A percentile compares a stretch with the other conserved stretches of the same genome.
phyloP scores from a whole-genome alignment of 805 yeast species.

The Scheffersomyces amazonensis region DNA sequence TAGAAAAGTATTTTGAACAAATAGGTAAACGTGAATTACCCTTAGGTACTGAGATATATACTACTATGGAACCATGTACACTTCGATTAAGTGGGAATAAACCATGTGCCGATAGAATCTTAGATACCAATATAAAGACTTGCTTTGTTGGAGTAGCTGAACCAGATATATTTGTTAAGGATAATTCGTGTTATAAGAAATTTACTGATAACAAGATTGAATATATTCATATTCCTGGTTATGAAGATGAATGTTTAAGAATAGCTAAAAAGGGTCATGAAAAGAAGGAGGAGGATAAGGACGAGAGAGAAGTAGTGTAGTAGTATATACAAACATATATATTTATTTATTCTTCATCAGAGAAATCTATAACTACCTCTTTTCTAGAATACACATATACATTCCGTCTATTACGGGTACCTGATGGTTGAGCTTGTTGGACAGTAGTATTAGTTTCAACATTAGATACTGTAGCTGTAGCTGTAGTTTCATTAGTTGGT shows the following conservation, averaged over 20 bases:
- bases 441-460: background rate
- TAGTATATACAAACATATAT: background rate
- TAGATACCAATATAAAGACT: conserved; percentile 55
- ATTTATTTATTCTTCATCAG: conserved; percentile 17
- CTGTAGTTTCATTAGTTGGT: background rate
- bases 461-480: background rate
- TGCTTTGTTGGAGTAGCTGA: conserved; percentile 92
- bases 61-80: conserved; percentile 98
- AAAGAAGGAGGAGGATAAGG: conserved; percentile 12
- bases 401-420: conserved; percentile 22
- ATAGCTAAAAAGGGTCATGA: conserved; percentile 78
- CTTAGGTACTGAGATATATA: conserved; percentile 74
- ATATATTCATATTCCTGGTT: conserved; percentile 81
- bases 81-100: conserved; percentile 81
- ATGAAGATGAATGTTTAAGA: conserved; percentile 62
- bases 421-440: background rate
- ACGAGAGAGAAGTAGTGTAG: background rate
- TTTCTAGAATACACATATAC: conserved; percentile 38
- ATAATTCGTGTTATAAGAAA: conserved; percentile 61
- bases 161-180: conserved; percentile 83
- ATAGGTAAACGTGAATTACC: conserved; percentile 50
- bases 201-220: conserved; percentile 58
- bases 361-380: conserved; percentile 27
- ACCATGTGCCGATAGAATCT: conserved; percentile 83
- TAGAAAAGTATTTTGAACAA: conserved; percentile 61